Percentiles rank a stretch among this genome's conserved stretches.
These are phyloP conservation scores for Posidonia australis DNA, from an alignment of 106 monocot species.

Conservation along the genomic window DNA sequence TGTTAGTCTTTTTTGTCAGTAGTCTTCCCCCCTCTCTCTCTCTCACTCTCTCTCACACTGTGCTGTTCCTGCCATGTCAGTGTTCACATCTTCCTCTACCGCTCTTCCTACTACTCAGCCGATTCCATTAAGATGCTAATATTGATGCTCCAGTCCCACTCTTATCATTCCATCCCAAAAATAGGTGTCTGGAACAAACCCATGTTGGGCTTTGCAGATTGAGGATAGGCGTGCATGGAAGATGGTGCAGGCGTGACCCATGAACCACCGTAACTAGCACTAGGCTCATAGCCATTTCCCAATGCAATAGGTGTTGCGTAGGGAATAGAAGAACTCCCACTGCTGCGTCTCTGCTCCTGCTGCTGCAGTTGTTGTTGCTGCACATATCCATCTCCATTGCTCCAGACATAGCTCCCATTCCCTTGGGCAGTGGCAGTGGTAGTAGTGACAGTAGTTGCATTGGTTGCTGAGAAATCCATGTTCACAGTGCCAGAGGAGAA, in stretches of 20 bases:
- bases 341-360: constrained; percentile 18
- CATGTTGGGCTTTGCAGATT: constrained; percentile 47
- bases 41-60: not conserved
- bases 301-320: constrained; percentile 33
- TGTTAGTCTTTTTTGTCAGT: not conserved
- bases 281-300: constrained; percentile 17
- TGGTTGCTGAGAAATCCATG: constrained; percentile 37
- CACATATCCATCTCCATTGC: constrained; percentile 4
- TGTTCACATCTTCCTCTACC: not conserved
- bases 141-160: not conserved
- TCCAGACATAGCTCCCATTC: constrained; percentile 25
- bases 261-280: constrained; percentile 4
- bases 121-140: not conserved
- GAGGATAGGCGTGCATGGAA: constrained; percentile 25
- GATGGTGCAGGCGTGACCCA: constrained; percentile 23
- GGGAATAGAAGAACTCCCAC: constrained; percentile 21
- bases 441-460: too few relatives aligned
- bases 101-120: not conserved
- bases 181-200: constrained; percentile 59
- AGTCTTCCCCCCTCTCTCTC: not conserved
- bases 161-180: constrained; percentile 76
- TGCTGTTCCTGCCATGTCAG: not conserved
- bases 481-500: constrained; percentile 26
- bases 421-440: too few relatives aligned
- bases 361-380: constrained; percentile 17